Base-by-base conservation (phyloP, 805 yeast genomes). In the Candida vaughaniae region DNA sequence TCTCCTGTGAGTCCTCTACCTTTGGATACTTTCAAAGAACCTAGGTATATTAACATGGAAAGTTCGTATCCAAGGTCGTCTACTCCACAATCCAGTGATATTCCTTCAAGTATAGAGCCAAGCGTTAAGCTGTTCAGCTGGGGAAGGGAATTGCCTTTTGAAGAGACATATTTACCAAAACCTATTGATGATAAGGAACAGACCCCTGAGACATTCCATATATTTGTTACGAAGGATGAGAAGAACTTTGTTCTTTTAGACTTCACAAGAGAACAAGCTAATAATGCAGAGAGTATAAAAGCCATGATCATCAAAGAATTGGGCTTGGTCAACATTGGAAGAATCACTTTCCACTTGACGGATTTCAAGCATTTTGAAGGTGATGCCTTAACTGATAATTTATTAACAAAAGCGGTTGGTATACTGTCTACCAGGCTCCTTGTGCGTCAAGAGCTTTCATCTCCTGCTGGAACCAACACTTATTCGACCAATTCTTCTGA, bases 151-250 rank as follows among this genome's bases (percentile, higher is more conserved):
- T 3, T 16, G 9, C 38, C 29, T 51, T 35, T 63, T 58, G 35
- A 56, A 46, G 38, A 53, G 40, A 16, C 47, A 45, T 35, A 59
- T 51, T 34, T 58, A 57, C 66, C 63, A 2, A 43, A 43, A 20
- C 46, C 37, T 3, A 27, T n/a, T 5, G 38, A 29, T 4, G 25
- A 29, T 6, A n/a, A 10, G 3, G 22, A 10, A 4, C 6, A 5
- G 6, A 30, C 16, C 14, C 35, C 35, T 5, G 25, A 23, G 12
- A n/a, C 10, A 14, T n/a, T 12, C 16, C 30, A 17, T 43, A 60
- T 86, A 3, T 59, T 89, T 33, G 75, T 77, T 0, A 82, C 95
- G 0, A 58, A 60, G n/a, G 90, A 90, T 53, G 81, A 82, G 46
- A 48, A 47, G 11, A 60, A 57, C 10, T 90, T 77, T 53, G 58